Base-by-base conservation (phyloP, 2,329 filamentous ascomycete genomes). In the Venturia pyrina region DNA sequence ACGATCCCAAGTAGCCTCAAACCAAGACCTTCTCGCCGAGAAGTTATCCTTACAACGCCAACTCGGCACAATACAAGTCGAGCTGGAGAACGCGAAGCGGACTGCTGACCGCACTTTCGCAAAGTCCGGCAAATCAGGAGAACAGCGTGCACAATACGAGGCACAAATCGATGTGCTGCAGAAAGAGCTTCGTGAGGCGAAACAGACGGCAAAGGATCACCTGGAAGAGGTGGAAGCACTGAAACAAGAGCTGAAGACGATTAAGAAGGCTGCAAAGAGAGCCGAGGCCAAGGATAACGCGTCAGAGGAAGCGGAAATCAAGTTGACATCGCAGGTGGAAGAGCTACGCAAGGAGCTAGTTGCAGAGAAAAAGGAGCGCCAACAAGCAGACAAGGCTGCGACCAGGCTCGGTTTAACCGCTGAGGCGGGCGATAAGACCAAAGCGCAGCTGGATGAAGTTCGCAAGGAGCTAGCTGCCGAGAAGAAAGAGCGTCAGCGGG, bases 21-120 rank as follows among this genome's bases (percentile, higher is more conserved):
- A 93, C 65, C 87, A 92, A 71, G 82, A 84, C 1, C 79, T 90
- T 13, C 80, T 96, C 19, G 81, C 88, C 1, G 91, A 96, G 73
- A 96, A 96, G 75, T 81, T 93, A 59, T 83, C 88, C 1, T 78
- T 97, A 17, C 88, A 95, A 73, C 87, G 89, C 60, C 90, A 95
- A 75, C 76, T 96, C 37, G 88, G 83, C 72, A 86, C 88, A 1
- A 76, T 93, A 2, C 89, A 96, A 74, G 87, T 91, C 56, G 89
- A 96, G 70, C 81, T 96, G 1, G 90, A 93, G 69, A 90, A 89
- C 69, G 90, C 95, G 73, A 93, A 87, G 74, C 84, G 87, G n/a
- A 83, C 86, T 3, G 80, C 84, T 10, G 84, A 87, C 69, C 84
- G 87, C 63, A 83, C 82, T 3, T 70, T 78, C 5, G 78, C 79